phyloP scores from a whole-genome alignment of 495 filamentous ascomycete genomes.

The Margaritispora aquatica region DNA sequence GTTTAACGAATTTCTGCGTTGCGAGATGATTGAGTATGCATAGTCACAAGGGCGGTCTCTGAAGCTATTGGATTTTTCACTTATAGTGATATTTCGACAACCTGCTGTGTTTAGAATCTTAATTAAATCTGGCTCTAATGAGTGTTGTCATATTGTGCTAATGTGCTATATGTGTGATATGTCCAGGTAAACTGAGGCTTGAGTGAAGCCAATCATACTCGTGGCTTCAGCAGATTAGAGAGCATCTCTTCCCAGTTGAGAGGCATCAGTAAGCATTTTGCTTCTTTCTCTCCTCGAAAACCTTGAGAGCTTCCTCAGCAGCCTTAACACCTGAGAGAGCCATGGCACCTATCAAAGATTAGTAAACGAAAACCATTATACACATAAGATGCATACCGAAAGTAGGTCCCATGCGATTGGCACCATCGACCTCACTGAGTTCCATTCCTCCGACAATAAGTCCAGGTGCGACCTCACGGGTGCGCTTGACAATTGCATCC shows the following conservation, averaged over 20 bases:
- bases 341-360: conserved; percentile 44
- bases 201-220: too few species aligned
- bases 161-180: neutral
- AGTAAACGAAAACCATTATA: neutral
- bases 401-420: conserved; percentile 64
- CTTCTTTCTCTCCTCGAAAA: conserved; percentile 69
- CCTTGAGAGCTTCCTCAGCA: conserved; percentile 72
- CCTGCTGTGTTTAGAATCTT: too few species aligned
- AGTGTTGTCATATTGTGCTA: neutral
- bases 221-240: too few species aligned
- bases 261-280: conserved; percentile 30
- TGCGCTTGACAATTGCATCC: conserved; percentile 85
- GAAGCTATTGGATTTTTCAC: too few species aligned
- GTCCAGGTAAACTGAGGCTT: too few species aligned
- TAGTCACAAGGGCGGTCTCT: too few species aligned
- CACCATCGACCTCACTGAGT: conserved; percentile 81
- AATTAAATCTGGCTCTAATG: neutral
- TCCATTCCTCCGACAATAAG: conserved; percentile 94
- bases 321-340: conserved; percentile 79
- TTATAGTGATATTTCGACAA: too few species aligned
- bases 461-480: conserved; percentile 78
- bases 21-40: neutral
- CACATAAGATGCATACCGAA: too few species aligned
- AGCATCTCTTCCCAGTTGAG: neutral
- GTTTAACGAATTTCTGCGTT: neutral